Base-by-base conservation (phyloP, 805 yeast species). In the Nakazawaea ernobii region DNA sequence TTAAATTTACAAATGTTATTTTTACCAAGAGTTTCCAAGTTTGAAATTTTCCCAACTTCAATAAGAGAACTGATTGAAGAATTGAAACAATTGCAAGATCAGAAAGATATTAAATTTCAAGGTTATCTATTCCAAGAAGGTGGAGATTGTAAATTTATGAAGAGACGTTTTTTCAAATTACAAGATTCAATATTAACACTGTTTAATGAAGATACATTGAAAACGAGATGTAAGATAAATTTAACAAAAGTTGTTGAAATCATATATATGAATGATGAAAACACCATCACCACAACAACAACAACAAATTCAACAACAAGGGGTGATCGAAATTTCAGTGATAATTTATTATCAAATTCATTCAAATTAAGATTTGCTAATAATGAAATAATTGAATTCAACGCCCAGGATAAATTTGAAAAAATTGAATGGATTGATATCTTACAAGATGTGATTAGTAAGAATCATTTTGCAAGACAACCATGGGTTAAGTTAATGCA, bases 111-210 rank as follows among this genome's bases (percentile, higher is more conserved):
- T 15, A 47, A 43, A 1, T 67, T 68, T 57, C 84, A 85, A 59
- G 97, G 97, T 0, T 82, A 70, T 57, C 67, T 92, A 67, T 79
- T 80, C 56, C 98, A 91, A 66, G 88, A 84, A 58, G 98, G 98
- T 15, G 97, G 97, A 8, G 98, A 91, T 66, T 77, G 94, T 55
- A 77, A 73, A 13, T 68, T 73, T 28, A 79, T 91, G 81, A 79
- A 86, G 55, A 77, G 85, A 53, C 73, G 97, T 49, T 87, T 65
- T 66, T 89, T 84, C 68, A 82, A 77, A 53, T 69, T 91, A n/a
- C 69, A 75, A 40, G 95, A 92, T 0, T 75, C 81, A 8, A 78
- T 81, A 32, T 68, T 91, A 54, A 71, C 82, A 46, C 96, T 96
- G 0, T 87, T 84, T 59, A 83, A 86, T 54, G 94, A 84, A 53